Evolutionary conservation across 306 rosid genomes (phyloP).

Genomic region (Malus domestica): DNA sequence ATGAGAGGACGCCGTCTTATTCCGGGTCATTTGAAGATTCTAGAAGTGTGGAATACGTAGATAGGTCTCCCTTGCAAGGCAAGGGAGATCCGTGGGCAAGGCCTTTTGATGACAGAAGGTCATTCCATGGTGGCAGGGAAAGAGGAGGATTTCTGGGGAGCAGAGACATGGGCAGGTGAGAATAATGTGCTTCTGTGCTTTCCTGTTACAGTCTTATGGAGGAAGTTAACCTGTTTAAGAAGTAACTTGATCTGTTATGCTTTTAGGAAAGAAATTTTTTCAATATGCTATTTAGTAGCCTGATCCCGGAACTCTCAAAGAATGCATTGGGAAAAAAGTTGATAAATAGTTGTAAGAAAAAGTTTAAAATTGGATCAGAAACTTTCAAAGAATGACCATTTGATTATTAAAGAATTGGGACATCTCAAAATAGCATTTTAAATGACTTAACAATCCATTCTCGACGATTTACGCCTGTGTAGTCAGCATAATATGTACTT

Average conservation of each 20-base stretch:
- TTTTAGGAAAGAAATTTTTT: no score
- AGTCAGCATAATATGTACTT: background rate
- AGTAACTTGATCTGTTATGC: background rate
- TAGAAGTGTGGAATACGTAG: slow-evolving; percentile 52
- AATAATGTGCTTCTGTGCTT: slow-evolving; percentile 6
- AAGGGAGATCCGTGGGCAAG: slow-evolving; percentile 60
- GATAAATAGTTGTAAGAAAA: no score
- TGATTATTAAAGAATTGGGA: background rate
- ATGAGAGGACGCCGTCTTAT: slow-evolving; percentile 67
- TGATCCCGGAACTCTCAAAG: no score
- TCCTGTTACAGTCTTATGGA: background rate
- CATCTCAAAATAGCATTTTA: no score
- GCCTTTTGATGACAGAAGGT: slow-evolving; percentile 71
- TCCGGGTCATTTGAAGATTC: slow-evolving; percentile 76
- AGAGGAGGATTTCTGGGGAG: slow-evolving; percentile 40
- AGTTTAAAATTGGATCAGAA: no score
- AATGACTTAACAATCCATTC: no score
- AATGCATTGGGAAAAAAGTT: no score
- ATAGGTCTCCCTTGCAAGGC: slow-evolving; percentile 80
- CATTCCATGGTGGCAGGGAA: slow-evolving; percentile 61
- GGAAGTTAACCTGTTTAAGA: background rate
- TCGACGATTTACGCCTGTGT: no score
- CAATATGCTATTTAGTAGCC: no score
- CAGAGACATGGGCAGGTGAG: slow-evolving; percentile 74
- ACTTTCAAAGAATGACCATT: background rate